Evolutionary conservation across 192 early-diverging fungal species (phyloP).

Genomic region (Backusella australiensis): DNA sequence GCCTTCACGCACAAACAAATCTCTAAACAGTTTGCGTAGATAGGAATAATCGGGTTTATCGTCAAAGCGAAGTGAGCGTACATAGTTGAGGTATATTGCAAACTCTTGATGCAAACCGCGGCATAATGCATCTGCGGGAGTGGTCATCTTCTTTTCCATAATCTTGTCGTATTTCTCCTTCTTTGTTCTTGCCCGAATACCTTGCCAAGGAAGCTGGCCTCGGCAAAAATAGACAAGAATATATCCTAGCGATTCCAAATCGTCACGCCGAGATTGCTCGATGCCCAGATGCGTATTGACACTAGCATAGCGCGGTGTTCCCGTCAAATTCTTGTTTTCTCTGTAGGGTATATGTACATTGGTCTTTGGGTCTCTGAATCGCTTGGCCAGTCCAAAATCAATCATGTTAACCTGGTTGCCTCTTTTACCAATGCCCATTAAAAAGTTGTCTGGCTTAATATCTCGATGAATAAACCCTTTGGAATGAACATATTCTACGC

Average conservation of each 20-base stretch:
- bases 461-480: conserved; percentile 91
- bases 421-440: conserved; percentile 84
- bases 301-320: conserved; percentile 89
- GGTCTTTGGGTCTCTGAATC: conserved; percentile 83
- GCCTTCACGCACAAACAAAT: conserved; percentile 80
- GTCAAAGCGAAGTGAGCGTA: conserved; percentile 81
- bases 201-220: conserved; percentile 90
- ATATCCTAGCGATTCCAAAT: conserved; percentile 87
- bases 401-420: conserved; percentile 88
- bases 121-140: conserved; percentile 78
- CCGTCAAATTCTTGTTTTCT: conserved; percentile 91
- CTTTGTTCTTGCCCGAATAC: conserved; percentile 84
- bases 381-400: conserved; percentile 89
- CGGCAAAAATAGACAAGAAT: conserved; percentile 91
- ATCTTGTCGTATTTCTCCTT: conserved; percentile 96
- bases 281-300: conserved; percentile 83
- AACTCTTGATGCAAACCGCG: conserved; percentile 85
- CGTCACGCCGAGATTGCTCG: conserved; percentile 89
- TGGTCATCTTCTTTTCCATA: conserved; percentile 94
- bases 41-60: conserved; percentile 94
- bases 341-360: conserved; percentile 87
- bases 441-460: conserved; percentile 91
- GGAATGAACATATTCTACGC: conserved; percentile 71
- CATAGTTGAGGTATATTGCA: conserved; percentile 85
- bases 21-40: conserved; percentile 81